Conservation (phyloP, 352 stramenopile species). For the Phytophthora idaei region DNA sequence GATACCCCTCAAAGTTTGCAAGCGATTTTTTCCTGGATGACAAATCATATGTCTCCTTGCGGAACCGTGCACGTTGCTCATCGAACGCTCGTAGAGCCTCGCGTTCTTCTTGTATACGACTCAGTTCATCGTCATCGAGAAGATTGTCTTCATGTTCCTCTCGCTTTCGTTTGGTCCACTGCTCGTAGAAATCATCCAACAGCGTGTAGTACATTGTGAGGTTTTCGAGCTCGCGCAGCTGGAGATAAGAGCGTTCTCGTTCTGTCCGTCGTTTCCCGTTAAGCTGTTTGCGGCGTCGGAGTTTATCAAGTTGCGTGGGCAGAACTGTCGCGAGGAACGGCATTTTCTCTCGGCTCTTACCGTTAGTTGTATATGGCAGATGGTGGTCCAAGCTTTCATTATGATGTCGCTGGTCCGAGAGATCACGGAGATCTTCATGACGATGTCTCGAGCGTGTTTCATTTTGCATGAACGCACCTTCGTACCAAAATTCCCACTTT, state of each 20-base stretch:
- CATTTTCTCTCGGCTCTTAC: conserved; percentile 68
- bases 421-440: conserved; percentile 52
- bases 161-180: conserved; percentile 53
- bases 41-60: conserved; percentile 67
- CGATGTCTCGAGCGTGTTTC: conserved; percentile 64
- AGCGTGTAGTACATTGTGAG: conserved; percentile 62
- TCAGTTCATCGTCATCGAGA: conserved; percentile 34
- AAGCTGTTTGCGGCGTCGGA: conserved; percentile 35
- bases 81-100: conserved; percentile 44
- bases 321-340: conserved; percentile 52
- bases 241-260: conserved; percentile 52
- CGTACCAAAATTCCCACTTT: conserved; percentile 72
- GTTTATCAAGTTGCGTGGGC: conserved; percentile 45
- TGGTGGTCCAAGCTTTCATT: conserved; percentile 25
- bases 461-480: conserved; percentile 71
- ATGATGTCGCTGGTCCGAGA: conserved; percentile 5
- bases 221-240: conserved; percentile 52
- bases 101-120: conserved; percentile 42
- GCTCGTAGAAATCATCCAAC: conserved; percentile 71
- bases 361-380: conserved; percentile 71
- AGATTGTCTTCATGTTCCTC: conserved; percentile 39
- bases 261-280: conserved; percentile 45
- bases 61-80: conserved; percentile 45
- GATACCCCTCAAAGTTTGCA: conserved; percentile 46
- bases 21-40: conserved; percentile 50